These are phyloP conservation scores for Hymenotorrendiella dingleyae DNA, from an alignment of 2,329 filamentous ascomycete species.

Conservation along the genomic window DNA sequence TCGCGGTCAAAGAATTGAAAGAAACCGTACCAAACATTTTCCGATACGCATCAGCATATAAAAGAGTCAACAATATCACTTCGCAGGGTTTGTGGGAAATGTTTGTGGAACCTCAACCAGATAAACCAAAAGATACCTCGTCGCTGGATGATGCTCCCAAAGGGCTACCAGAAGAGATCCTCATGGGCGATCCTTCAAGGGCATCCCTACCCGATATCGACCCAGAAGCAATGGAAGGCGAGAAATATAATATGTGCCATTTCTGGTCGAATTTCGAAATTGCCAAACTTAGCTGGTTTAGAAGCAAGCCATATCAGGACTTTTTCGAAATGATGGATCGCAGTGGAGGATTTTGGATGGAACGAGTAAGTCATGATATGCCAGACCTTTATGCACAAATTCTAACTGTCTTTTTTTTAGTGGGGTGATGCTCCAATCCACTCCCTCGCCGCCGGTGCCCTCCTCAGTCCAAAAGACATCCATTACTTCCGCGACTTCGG, in stretches of 20 bases:
- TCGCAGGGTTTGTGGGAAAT: constrained; percentile 97
- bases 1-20: constrained; percentile 94
- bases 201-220: constrained; percentile 75
- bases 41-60: constrained; percentile 97
- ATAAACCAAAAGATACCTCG: constrained; percentile 47
- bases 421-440: constrained; percentile 99
- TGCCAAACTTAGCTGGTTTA: constrained; percentile 88
- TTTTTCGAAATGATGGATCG: constrained; percentile 99
- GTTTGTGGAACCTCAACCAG: constrained; percentile 77
- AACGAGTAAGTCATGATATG: constrained; percentile 60
- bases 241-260: constrained; percentile 99
- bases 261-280: constrained; percentile 99
- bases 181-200: constrained; percentile 66
- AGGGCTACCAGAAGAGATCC: constrained; percentile 72
- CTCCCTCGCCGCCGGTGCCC: constrained; percentile 86
- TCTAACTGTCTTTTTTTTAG: constrained; percentile 44
- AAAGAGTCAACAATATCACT: constrained; percentile 81
- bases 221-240: constrained; percentile 90
- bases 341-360: constrained; percentile 98
- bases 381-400: constrained; percentile 1
- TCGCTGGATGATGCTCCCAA: constrained; percentile 61
- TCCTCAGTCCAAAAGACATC: constrained; percentile 75
- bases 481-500: constrained; percentile 99
- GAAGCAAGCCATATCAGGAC: constrained; percentile 94
- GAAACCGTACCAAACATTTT: constrained; percentile 99